These are phyloP conservation scores for Mycosphaerella sp. DNA, from an alignment of 2,329 filamentous ascomycete species.

Conservation along the genomic window DNA sequence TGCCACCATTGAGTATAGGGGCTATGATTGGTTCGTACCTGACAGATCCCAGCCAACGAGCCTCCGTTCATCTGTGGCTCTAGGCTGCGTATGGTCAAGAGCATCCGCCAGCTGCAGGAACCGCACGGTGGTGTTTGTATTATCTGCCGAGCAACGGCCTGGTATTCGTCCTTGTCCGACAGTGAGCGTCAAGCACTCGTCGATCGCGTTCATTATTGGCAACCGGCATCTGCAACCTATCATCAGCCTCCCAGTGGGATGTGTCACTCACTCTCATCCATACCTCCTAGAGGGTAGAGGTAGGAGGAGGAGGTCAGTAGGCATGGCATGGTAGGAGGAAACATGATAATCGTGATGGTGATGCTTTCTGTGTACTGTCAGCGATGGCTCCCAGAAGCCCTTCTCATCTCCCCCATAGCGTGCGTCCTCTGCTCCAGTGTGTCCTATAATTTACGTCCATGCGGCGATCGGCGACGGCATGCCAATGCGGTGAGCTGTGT, in stretches of 20 bases:
- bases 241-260: too few relatives aligned
- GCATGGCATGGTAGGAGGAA: too few relatives aligned
- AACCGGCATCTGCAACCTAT: background rate
- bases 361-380: too few relatives aligned
- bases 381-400: background rate
- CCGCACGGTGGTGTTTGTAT: background rate
- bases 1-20: background rate
- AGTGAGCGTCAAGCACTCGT: constrained; percentile 4
- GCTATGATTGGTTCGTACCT: constrained; percentile 17
- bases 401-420: constrained; percentile 4
- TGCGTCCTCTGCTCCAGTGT: background rate
- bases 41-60: constrained; percentile 11
- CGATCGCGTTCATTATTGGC: background rate
- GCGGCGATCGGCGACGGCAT: constrained; percentile 4
- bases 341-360: too few relatives aligned
- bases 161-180: constrained; percentile 6
- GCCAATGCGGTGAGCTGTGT: constrained; percentile 7
- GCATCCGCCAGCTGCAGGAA: constrained; percentile 11
- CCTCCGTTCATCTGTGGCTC: constrained; percentile 6
- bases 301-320: background rate
- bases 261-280: too few relatives aligned
- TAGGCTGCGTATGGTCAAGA: constrained; percentile 1
- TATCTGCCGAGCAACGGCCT: constrained; percentile 1
- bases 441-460: constrained; percentile 9
- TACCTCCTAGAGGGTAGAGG: background rate